Evolutionary conservation across 441 rosid species (phyloP), one percentile per base, ranked within the genome.

Genomic region (Erodium chrysanthum): DNA sequence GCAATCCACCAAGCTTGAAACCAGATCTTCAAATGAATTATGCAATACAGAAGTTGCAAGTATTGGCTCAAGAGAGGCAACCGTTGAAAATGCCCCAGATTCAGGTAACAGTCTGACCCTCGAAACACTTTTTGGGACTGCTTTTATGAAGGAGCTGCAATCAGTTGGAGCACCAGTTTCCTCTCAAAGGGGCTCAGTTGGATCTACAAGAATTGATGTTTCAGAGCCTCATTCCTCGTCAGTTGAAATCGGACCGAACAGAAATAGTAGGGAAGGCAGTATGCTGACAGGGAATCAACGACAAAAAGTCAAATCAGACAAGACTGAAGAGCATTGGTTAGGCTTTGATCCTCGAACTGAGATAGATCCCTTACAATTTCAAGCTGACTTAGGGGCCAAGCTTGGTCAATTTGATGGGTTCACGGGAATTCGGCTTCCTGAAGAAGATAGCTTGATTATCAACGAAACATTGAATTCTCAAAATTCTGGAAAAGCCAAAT

Each of bases 111-210:
- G 80, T 68, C 77, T 88, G 81, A 92, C 97, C 71, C 98, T 95
- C 29, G 99, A 88, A 81, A 77, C 91, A 73, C 95, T 95, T 69
- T 92, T 92, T 73, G 99, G 98, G 62, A 78, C 89, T 65, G 93
- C 97, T 75, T 90, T 95, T 76, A 92, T 95, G 99, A 87, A 84
- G 73, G 97, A 92, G 75, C 84, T 95, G 70, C 92, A 95, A 68
- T 83, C 97, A 10, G 82, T 83, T 61, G 93, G 95, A 77, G 85
- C 82, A 70, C 84, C 92, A n/a, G 78, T 80, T 66, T 79, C 91
- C 67, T 70, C 78, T 22, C 88, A 74, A 54, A 78, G 70, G 67
- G 77, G 61, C 37, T 66, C 76, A 1, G 69, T 70, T 66, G 84
- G 74, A 44, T 69, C 88, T 76, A 77, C 83, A 23, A 73, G 74